A percentile compares a stretch with the other conserved stretches of the same genome.
phyloP scores from a whole-genome alignment of 2,329 filamentous ascomycete species.

The Nothophaeocryptopus gaeumannii region DNA sequence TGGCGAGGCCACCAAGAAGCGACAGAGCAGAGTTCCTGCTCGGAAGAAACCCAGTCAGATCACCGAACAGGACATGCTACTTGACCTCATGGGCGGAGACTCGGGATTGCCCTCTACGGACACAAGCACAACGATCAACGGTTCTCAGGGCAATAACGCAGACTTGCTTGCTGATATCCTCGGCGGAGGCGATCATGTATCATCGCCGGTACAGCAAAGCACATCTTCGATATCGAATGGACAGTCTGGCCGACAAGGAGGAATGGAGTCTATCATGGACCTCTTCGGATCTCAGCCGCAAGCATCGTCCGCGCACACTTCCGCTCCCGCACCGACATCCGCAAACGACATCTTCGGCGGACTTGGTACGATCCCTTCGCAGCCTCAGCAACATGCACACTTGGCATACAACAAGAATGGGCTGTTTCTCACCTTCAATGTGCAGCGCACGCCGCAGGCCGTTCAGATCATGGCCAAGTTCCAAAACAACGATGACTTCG shows the following conservation, averaged over 20 bases:
- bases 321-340: conserved; percentile 31
- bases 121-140: conserved; percentile 54
- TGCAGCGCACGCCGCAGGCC: conserved; percentile 76
- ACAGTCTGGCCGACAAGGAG: conserved; percentile 30
- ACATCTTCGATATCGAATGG: conserved; percentile 28
- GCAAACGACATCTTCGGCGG: conserved; percentile 45
- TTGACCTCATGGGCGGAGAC: conserved; percentile 82
- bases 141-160: conserved; percentile 66
- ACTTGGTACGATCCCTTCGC: conserved; percentile 49
- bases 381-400: conserved; percentile 51
- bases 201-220: conserved; percentile 46
- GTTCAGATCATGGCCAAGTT: conserved; percentile 84
- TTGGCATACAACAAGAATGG: conserved; percentile 85
- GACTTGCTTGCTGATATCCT: conserved; percentile 91
- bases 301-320: conserved; percentile 34
- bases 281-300: conserved; percentile 61
- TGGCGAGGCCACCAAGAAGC: conserved; percentile 65
- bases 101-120: conserved; percentile 54
- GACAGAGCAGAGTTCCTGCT: conserved; percentile 57
- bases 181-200: conserved; percentile 60
- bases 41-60: conserved; percentile 75
- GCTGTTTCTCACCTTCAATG: conserved; percentile 73
- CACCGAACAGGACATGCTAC: conserved; percentile 84
- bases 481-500: conserved; percentile 62
- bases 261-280: conserved; percentile 75